Evolutionary conservation across 2,329 filamentous ascomycete species (phyloP).

Genomic region (Chrysosporium keratinophilum): DNA sequence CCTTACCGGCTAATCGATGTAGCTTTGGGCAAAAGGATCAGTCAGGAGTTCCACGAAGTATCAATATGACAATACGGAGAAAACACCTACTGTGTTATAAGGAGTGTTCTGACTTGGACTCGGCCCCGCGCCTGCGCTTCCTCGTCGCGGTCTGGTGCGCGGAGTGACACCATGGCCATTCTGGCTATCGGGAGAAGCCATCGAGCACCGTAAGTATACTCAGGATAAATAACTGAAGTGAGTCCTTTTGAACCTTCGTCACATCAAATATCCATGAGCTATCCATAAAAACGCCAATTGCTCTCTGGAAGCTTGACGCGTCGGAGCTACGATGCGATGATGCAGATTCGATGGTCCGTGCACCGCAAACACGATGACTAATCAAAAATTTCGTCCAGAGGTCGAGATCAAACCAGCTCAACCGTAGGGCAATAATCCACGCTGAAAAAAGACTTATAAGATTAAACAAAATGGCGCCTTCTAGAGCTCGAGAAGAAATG

Average conservation of each 20-base stretch:
- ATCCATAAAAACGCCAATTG: not conserved
- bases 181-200: not conserved
- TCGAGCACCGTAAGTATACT: not conserved
- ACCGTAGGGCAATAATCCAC: not conserved
- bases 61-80: not conserved
- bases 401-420: not conserved
- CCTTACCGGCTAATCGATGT: constrained; percentile 27
- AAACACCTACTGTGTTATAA: constrained; percentile 9
- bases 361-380: not conserved
- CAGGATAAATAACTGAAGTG: not conserved
- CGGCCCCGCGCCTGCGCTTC: constrained; percentile 5
- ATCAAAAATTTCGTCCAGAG: not conserved
- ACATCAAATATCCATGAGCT: not conserved
- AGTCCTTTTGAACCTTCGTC: not conserved
- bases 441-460: not conserved
- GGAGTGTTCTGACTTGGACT: constrained; percentile 8
- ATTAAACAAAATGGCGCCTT: not conserved
- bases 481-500: not conserved
- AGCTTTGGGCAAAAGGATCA: constrained; percentile 20
- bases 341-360: not conserved
- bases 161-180: not conserved
- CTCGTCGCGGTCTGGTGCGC: not conserved
- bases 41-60: not conserved
- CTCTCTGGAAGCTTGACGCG: not conserved
- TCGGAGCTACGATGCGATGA: not conserved